A percentile compares a stretch with the other conserved stretches of the same genome.
Conservation (phyloP, 352 stramenopile genomes). For the Aphanomyces cochlioides region DNA sequence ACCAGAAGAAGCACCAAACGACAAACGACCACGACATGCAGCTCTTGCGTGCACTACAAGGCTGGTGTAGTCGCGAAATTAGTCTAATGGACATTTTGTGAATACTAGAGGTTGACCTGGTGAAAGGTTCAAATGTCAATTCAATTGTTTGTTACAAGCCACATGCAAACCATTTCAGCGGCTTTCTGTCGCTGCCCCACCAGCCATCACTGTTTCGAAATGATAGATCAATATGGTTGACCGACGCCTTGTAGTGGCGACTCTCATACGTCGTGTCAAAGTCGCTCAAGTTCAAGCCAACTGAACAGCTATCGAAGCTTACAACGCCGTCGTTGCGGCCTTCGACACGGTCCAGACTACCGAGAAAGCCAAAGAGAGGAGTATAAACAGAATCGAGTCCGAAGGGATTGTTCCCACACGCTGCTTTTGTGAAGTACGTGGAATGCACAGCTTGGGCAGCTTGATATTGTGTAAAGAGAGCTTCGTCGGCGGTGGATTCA, state of each 20-base stretch:
- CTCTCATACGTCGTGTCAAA: constrained; percentile 43
- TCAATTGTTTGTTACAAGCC: constrained; percentile 38
- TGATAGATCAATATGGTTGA: constrained; percentile 65
- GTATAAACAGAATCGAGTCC: constrained; percentile 44
- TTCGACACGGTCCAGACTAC: constrained; percentile 38
- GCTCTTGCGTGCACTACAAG: constrained; percentile 46
- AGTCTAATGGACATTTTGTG: not conserved
- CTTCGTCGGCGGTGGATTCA: constrained; percentile 39
- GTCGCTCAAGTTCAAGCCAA: constrained; percentile 35
- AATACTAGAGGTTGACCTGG: no score
- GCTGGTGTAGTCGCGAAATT: constrained; percentile 39
- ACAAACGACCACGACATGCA: constrained; percentile 44
- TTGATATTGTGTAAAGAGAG: constrained; percentile 37
- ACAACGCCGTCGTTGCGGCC: constrained; percentile 49
- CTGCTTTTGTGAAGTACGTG: constrained; percentile 40
- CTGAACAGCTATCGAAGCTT: constrained; percentile 56
- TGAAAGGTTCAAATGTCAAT: not conserved
- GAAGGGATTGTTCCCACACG: constrained; percentile 43
- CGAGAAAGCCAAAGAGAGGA: constrained; percentile 35
- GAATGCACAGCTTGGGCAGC: constrained; percentile 37
- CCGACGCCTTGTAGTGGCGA: constrained; percentile 51
- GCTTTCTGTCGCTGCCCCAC: constrained; percentile 48
- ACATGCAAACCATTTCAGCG: constrained; percentile 71
- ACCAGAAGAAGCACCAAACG: constrained; percentile 31
- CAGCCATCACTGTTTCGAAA: constrained; percentile 58